Conservation (phyloP, 305 asterid genomes). For the Fraxinus ornus region DNA sequence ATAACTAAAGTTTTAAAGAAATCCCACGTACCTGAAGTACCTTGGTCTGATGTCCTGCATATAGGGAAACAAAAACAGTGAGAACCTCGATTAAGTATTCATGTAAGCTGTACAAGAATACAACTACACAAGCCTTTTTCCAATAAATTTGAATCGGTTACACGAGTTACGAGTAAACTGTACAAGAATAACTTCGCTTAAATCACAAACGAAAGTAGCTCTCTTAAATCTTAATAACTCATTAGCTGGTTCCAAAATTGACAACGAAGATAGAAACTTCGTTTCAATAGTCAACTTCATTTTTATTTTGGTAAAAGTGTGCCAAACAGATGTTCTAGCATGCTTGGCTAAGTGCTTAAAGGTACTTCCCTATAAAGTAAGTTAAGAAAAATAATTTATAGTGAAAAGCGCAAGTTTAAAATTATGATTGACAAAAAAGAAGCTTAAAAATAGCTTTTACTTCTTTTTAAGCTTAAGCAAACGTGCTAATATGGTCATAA, state of each 20-base stretch:
- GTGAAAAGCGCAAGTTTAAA: neutral
- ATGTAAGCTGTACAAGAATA: neutral
- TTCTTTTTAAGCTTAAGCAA: neutral
- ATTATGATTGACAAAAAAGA: neutral
- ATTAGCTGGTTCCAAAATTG: neutral
- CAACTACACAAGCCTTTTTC: neutral
- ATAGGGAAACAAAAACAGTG: slow-evolving; percentile 25
- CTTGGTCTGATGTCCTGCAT: slow-evolving; percentile 77
- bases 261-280: neutral
- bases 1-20: slow-evolving; percentile 14
- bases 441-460: neutral
- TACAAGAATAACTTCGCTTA: neutral
- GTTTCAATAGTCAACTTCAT: neutral
- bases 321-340: neutral
- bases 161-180: neutral
- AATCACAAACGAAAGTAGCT: neutral
- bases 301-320: neutral
- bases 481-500: neutral
- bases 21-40: slow-evolving; percentile 56
- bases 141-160: neutral
- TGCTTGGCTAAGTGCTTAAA: neutral
- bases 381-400: neutral
- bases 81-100: slow-evolving; percentile 1
- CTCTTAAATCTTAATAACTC: neutral
- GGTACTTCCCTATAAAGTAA: neutral